phyloP scores from a whole-genome alignment of 345 rosid species.

The Citrus sp. region DNA sequence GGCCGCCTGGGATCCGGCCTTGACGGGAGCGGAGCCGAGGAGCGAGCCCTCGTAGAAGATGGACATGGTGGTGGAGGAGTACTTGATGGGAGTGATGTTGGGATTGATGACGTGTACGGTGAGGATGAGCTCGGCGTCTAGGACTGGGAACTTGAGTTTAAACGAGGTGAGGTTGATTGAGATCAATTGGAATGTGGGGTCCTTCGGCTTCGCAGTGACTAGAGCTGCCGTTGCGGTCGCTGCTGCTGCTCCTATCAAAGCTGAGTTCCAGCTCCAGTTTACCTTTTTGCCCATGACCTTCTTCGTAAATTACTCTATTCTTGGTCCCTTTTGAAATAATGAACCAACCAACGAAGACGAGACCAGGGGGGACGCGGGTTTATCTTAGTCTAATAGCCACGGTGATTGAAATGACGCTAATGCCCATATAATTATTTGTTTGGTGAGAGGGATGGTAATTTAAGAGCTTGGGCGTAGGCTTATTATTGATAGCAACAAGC shows the following conservation, averaged over 20 bases:
- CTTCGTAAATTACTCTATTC: background rate
- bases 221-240: constrained; percentile 49
- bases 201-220: constrained; percentile 57
- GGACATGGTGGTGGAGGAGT: constrained; percentile 76
- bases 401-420: background rate
- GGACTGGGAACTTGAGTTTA: constrained; percentile 62
- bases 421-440: background rate
- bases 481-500: too few relatives aligned
- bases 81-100: constrained; percentile 58
- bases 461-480: too few relatives aligned
- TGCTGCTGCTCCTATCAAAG: constrained; percentile 62
- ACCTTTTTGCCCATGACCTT: constrained; percentile 40
- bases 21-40: constrained; percentile 61
- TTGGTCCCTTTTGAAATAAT: background rate
- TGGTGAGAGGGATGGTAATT: too few relatives aligned
- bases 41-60: constrained; percentile 86
- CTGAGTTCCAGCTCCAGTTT: constrained; percentile 82
- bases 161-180: constrained; percentile 76
- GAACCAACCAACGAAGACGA: background rate
- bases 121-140: constrained; percentile 72
- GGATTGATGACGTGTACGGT: constrained; percentile 87
- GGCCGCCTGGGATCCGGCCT: constrained; percentile 68
- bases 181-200: constrained; percentile 84
- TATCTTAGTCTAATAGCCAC: too few relatives aligned
- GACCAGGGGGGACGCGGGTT: background rate